These are phyloP conservation scores for Flaveria ramosissima DNA, from an alignment of 129 eudicot genomes.

Conservation along the genomic window DNA sequence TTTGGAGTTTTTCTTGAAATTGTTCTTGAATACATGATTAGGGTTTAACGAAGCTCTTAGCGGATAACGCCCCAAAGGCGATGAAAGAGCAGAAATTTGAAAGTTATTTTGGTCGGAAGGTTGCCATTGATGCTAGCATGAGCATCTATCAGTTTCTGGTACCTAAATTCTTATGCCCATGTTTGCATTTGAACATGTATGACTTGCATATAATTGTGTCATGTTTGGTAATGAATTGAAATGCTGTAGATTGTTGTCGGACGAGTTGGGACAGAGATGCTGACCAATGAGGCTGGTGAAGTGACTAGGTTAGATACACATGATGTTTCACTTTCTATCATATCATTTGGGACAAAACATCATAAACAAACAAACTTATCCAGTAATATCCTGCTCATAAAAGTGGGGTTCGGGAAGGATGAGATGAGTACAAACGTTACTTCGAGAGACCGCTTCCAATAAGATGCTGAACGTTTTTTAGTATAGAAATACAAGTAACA, in stretches of 20 bases:
- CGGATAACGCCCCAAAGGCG: conserved; percentile 84
- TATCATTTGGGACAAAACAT: background rate
- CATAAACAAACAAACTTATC: background rate
- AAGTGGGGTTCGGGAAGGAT: no score
- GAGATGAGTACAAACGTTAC: no score
- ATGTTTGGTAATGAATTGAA: background rate
- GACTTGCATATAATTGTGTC: background rate
- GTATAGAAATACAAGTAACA: no score
- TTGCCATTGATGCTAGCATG: conserved; percentile 97
- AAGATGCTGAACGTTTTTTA: no score
- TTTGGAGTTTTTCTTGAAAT: background rate
- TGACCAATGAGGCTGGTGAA: conserved; percentile 31
- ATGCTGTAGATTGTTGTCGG: conserved; percentile 29
- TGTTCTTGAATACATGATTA: conserved; percentile 26
- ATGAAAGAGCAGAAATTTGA: conserved; percentile 95
- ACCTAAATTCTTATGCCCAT: background rate
- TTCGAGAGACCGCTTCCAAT: no score
- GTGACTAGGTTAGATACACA: conserved; percentile 22
- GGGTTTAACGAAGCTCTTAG: conserved; percentile 95
- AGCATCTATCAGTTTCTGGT: conserved; percentile 96
- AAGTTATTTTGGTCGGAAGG: conserved; percentile 78
- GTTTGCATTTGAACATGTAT: background rate
- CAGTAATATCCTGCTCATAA: no score
- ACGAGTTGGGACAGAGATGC: conserved; percentile 26
- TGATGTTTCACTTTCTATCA: background rate